Evolutionary conservation across 345 rosid genomes (phyloP).

Genomic region (Eucalyptus caleyi): DNA sequence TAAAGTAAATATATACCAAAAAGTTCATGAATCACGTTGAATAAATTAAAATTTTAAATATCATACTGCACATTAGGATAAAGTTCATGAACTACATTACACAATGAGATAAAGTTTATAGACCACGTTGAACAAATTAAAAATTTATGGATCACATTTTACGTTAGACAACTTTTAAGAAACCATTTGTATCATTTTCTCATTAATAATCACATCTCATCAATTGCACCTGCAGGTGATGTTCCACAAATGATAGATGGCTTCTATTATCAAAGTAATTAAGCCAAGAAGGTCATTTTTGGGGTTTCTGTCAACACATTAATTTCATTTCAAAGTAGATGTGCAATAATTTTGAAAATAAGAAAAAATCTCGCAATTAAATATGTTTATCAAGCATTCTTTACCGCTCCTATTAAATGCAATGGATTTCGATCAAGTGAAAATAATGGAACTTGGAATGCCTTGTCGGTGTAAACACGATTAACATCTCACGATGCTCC

Average conservation of each 20-base stretch:
- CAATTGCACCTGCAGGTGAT: background rate
- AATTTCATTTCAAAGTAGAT: background rate
- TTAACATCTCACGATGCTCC: background rate
- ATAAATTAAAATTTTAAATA: too few species aligned
- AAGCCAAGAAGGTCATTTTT: background rate
- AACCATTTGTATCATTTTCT: background rate
- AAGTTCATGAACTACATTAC: rapidly evolving
- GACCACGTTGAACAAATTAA: too few species aligned
- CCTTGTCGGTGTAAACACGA: background rate
- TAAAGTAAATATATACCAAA: too few species aligned
- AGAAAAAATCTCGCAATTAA: background rate
- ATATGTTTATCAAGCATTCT: background rate
- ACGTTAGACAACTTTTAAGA: background rate
- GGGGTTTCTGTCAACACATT: background rate
- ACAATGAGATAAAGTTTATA: too few species aligned
- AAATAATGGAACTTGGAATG: background rate
- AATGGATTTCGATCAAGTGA: background rate
- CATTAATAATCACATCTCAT: background rate
- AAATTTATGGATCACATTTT: too few species aligned
- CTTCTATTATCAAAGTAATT: background rate
- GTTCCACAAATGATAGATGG: background rate
- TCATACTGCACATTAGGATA: too few species aligned
- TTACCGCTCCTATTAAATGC: background rate
- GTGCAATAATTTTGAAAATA: background rate
- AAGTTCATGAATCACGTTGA: too few species aligned